Percentiles rank a stretch among this genome's conserved stretches.
Evolutionary conservation across 2,329 filamentous ascomycete genomes (phyloP).

Genomic region (Penicillium italicum): DNA sequence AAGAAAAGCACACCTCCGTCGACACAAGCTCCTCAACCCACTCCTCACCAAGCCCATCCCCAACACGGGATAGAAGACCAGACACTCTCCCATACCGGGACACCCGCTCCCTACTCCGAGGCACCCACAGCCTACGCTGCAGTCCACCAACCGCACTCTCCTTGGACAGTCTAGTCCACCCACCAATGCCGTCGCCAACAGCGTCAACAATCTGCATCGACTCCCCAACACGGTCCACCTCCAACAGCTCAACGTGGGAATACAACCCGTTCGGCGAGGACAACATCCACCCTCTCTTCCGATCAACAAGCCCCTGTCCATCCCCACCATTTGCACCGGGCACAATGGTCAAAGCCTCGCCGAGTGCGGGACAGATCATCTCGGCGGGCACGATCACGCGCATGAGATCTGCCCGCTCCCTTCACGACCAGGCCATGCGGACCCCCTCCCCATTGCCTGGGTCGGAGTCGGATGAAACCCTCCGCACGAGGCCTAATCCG

Average conservation of each 20-base stretch:
- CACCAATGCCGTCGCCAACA: slow-evolving; percentile 17
- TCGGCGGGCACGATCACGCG: slow-evolving; percentile 36
- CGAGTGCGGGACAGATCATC: slow-evolving; percentile 53
- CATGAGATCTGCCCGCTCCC: slow-evolving; percentile 36
- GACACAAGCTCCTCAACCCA: slow-evolving; percentile 18
- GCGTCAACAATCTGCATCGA: slow-evolving; percentile 20
- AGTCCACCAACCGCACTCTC: slow-evolving; percentile 23
- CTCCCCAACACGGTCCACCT: slow-evolving; percentile 10
- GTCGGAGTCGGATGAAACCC: neutral
- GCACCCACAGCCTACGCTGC: slow-evolving; percentile 17
- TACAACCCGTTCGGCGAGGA: slow-evolving; percentile 41
- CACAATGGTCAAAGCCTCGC: slow-evolving; percentile 55
- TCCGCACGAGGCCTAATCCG: neutral
- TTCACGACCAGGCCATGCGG: slow-evolving; percentile 20
- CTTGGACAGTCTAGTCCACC: slow-evolving; percentile 24
- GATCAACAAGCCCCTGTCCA: slow-evolving; percentile 52
- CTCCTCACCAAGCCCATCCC: slow-evolving; percentile 11
- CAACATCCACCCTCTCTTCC: slow-evolving; percentile 58
- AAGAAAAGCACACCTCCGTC: slow-evolving; percentile 23
- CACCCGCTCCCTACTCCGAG: slow-evolving; percentile 14
- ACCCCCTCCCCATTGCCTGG: slow-evolving; percentile 11
- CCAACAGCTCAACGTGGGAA: slow-evolving; percentile 13
- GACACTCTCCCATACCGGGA: slow-evolving; percentile 5
- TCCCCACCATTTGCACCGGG: slow-evolving; percentile 51
- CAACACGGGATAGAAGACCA: slow-evolving; percentile 9